These are phyloP conservation scores for Boechera retrofracta DNA, from an alignment of 345 rosid genomes.

Conservation along the genomic window DNA sequence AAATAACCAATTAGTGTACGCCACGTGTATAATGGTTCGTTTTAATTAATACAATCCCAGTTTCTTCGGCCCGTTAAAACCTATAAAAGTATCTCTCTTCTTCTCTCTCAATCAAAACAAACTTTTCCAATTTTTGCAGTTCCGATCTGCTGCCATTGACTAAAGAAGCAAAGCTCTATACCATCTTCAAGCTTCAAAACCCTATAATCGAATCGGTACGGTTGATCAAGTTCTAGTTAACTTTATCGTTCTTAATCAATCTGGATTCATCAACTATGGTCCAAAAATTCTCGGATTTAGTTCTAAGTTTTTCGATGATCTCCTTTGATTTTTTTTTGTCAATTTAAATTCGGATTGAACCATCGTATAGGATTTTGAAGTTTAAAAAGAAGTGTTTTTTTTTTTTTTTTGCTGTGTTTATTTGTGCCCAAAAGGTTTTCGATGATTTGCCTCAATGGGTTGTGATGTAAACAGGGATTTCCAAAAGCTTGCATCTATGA, in stretches of 20 bases:
- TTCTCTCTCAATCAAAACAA: conserved; percentile 13
- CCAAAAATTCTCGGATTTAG: neutral
- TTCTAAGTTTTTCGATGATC: neutral
- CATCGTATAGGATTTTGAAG: neutral
- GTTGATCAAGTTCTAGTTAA: conserved; percentile 23
- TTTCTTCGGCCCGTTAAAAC: conserved; percentile 10
- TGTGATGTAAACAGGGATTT: neutral
- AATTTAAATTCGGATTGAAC: neutral
- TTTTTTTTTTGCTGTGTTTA: neutral
- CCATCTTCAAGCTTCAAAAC: conserved; percentile 9
- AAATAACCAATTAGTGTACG: neutral
- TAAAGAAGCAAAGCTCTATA: neutral
- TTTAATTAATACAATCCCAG: neutral
- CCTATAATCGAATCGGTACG: conserved; percentile 3
- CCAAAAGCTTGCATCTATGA: neutral
- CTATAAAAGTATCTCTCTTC: conserved; percentile 20
- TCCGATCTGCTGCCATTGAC: conserved; percentile 37
- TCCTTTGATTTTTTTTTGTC: neutral
- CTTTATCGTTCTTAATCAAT: neutral
- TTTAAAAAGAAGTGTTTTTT: neutral
- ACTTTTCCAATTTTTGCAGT: conserved; percentile 14
- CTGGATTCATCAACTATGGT: neutral
- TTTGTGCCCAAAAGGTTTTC: conserved; percentile 35
- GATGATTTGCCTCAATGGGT: conserved; percentile 37
- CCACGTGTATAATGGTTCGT: neutral